phyloP scores from a whole-genome alignment of 139 green algal species.

The Astrephomene gubernaculifera region DNA sequence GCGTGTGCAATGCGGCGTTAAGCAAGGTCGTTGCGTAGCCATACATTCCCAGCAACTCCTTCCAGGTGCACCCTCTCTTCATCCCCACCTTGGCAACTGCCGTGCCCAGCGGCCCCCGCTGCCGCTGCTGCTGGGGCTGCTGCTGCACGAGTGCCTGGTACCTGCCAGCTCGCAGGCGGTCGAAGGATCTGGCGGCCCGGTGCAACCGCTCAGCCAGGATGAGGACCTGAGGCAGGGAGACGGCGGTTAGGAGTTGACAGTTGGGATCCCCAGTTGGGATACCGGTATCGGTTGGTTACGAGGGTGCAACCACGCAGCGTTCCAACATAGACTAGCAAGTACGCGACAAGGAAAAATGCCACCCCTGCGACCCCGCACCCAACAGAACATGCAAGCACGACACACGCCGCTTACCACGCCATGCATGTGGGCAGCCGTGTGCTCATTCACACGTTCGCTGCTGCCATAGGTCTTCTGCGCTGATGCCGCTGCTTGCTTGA shows the following conservation, averaged over 20 bases:
- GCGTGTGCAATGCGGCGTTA: no score
- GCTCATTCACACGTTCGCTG: slow-evolving; percentile 46
- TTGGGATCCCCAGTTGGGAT: background rate
- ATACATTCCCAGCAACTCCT: no score
- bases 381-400: background rate
- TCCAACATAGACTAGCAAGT: no score
- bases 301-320: no score
- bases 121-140: slow-evolving; percentile 26
- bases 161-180: slow-evolving; percentile 66
- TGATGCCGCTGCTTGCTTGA: background rate
- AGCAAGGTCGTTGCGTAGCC: no score
- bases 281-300: no score
- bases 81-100: no score
- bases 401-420: slow-evolving; percentile 82
- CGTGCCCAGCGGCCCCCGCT: background rate
- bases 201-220: slow-evolving; percentile 81
- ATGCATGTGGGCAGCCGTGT: slow-evolving; percentile 80
- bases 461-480: background rate
- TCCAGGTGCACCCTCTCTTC: no score
- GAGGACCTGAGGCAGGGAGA: slow-evolving; percentile 64
- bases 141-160: slow-evolving; percentile 70
- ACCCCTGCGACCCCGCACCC: no score
- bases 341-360: no score
- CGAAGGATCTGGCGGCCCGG: slow-evolving; percentile 66
- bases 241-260: no score